Base-by-base conservation (phyloP, 2,329 filamentous ascomycete species). In the Pleomassaria siparia region DNA sequence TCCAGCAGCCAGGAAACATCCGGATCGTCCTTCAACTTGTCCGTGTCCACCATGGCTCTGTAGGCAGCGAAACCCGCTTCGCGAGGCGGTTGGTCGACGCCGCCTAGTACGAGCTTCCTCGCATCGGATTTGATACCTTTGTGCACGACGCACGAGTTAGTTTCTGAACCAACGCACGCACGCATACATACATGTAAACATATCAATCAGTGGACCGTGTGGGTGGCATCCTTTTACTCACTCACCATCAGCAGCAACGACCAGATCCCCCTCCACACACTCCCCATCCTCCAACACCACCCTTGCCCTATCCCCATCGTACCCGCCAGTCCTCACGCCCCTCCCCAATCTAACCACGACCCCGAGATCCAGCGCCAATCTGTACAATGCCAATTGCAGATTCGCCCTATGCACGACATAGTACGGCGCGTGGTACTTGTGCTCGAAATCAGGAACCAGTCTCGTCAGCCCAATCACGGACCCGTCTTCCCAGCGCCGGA, bases 51-150 rank as follows among this genome's bases (percentile, higher is more conserved):
- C 0, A 83, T 76, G 25, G 58, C 78, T 4, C 83, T 74, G 58
- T 86, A 87, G 1, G 82, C 83, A 21, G 86, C 64, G 58, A 86
- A 83, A 0, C 83, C 83, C 0, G 81, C 84, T 0, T 77, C 75
- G 10, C 75, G 62, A 0, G 81, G 81, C 8, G 70, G 67, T 35
- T 40, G 48, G 29, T 59, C 52, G 16, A 40, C 40, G 8, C 47
- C 48, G 8, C 37, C 42, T 7, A 60, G 30, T 11, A 60, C 47
- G 2, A 53, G 43, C 26, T 44, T 52, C n/a, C 56, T 25, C 1
- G 51, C 54, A 30, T 54, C 46, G 18, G 60, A 63, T 5, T 59
- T 53, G 25, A 62, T 46, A 3, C 54, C 56, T 59, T 21, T 1
- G 15, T 5, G 4, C 25, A 9, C 15, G 13, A 24, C 79, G 12